phyloP scores from a whole-genome alignment of 31 red algal genomes.

The Odonthalia washingtoniensis region DNA sequence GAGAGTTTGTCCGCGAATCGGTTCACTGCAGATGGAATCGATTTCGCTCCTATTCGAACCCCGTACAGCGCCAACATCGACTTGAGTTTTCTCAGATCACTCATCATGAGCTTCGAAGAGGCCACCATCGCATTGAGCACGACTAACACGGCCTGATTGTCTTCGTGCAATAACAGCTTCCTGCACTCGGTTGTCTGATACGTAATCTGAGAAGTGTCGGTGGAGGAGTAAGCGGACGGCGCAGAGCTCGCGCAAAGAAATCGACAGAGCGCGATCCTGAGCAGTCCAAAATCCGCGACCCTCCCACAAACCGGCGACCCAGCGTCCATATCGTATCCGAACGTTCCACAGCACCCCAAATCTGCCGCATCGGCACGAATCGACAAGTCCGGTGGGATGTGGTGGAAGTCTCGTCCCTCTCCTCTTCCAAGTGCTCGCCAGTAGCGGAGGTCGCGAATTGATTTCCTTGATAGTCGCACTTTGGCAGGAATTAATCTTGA shows the following conservation, averaged over 20 bases:
- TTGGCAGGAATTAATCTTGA: background rate
- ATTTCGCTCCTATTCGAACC: slow-evolving; percentile 21
- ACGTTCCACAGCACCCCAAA: slow-evolving; percentile 37
- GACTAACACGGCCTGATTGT: slow-evolving; percentile 49
- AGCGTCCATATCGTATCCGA: background rate
- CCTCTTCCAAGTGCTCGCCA: slow-evolving; percentile 3
- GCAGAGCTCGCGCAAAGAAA: slow-evolving; percentile 20
- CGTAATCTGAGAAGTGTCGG: background rate
- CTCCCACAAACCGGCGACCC: slow-evolving; percentile 41
- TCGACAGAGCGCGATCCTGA: background rate
- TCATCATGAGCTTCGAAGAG: slow-evolving; percentile 34
- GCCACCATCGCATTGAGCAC: slow-evolving; percentile 40
- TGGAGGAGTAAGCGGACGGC: slow-evolving; percentile 23
- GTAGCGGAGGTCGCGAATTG: slow-evolving; percentile 42
- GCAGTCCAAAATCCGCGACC: slow-evolving; percentile 31
- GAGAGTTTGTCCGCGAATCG: slow-evolving; percentile 29
- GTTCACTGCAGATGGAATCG: slow-evolving; percentile 46
- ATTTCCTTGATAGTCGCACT: slow-evolving; percentile 27
- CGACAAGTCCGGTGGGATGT: background rate
- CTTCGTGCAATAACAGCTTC: slow-evolving; percentile 26
- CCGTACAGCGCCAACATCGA: background rate
- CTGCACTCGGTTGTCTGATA: background rate
- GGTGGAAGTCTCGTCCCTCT: slow-evolving; percentile 21
- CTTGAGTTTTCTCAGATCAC: slow-evolving; percentile 20
- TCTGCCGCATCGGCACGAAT: slow-evolving; percentile 1